Base-by-base conservation (phyloP, 441 rosid species). In the Kokia cookei region DNA sequence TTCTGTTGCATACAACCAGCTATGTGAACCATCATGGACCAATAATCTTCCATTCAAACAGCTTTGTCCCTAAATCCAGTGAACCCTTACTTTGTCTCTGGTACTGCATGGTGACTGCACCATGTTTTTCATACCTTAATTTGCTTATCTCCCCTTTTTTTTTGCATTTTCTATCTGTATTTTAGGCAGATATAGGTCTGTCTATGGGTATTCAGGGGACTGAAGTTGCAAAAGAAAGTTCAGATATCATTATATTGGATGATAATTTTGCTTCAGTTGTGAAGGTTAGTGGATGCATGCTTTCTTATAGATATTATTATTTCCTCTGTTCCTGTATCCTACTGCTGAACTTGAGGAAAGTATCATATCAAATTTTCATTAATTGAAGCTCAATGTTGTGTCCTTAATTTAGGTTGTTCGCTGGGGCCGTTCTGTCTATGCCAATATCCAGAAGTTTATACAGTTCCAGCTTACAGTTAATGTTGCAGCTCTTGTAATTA, bases 351-450 rank as follows among this genome's bases (percentile, higher is more conserved):
- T 24, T 37, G 66, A 22, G 19, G 55, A 64, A 17, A 73, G 57
- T 12, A 14, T 71, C 35, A 4, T 51, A 35, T 65, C 48, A 63
- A 48, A 57, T 43, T 26, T 50, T 63, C 47, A 19, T 27, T 26
- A n/a, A 29, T 3, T 70, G 57, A 5, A 43, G 32, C 51, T 63
- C n/a, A 53, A 50, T n/a, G 77, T 47, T 74, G 53, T 77, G 43
- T 59, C 29, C 76, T 74, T 40, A 60, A 60, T 60, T 26, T 61
- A 96, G 99, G 99, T 96, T 83, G 97, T 93, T 58, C 92, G 96
- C 55, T 96, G 99, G 99, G 99, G 99, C 1, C 95, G 99, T 67
- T 96, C 99, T 71, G 98, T 96, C 27, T 96, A 91, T 78, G 99
- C 99, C 53, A 96, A 96, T 64, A 96, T 96, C 73, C 99, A 96